phyloP scores from a whole-genome alignment of 2,329 filamentous ascomycete genomes.

The Fusarium longipes region DNA sequence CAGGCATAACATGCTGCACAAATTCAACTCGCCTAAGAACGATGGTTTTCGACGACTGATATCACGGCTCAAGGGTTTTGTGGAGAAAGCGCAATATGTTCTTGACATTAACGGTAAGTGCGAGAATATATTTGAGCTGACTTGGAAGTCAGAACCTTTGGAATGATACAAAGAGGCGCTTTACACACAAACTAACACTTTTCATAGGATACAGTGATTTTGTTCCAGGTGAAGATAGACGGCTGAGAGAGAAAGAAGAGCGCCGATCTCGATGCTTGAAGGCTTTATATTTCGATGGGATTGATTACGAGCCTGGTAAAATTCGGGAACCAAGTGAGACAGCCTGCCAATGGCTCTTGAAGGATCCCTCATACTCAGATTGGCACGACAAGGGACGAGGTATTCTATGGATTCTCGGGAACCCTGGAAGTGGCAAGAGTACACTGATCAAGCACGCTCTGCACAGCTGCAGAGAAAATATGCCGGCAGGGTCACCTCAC shows the following conservation, averaged over 20 bases:
- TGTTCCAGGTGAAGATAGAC: neutral
- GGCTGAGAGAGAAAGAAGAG: too few species aligned
- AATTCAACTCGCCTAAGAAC: neutral
- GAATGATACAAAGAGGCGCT: too few species aligned
- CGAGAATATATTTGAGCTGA: too few species aligned
- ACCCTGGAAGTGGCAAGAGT: neutral
- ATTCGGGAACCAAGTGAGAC: neutral
- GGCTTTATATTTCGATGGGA: neutral
- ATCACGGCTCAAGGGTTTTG: neutral
- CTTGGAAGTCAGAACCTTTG: too few species aligned
- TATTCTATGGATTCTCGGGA: neutral
- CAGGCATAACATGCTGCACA: neutral
- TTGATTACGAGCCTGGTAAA: neutral
- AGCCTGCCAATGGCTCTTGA: neutral
- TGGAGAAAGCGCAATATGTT: neutral
- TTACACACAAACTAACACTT: too few species aligned
- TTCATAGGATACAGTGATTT: neutral
- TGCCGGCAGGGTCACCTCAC: too few species aligned
- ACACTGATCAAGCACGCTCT: neutral
- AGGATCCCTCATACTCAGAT: neutral
- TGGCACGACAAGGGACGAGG: neutral
- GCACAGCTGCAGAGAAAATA: too few species aligned
- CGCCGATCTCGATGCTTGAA: neutral
- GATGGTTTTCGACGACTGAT: neutral
- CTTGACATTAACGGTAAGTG: neutral